Evolutionary conservation across 1,139 yeast genomes (phyloP), one percentile per base, ranked within the genome.

Genomic region (Diutina neorugosa): DNA sequence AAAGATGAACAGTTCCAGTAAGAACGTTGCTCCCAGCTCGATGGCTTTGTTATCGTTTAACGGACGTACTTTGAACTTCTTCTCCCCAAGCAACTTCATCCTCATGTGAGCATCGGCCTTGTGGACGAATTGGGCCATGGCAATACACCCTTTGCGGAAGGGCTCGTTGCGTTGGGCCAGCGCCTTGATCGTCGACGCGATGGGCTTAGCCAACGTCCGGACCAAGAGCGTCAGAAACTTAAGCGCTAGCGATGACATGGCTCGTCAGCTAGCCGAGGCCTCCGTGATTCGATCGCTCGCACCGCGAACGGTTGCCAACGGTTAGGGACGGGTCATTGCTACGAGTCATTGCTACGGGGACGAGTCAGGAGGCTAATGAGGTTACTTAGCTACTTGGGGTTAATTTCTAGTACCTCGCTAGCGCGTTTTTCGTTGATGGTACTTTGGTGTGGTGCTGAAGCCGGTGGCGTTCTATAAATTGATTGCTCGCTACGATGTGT

Each of bases 11-110:
- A 82, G 65, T 64, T 89, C 96, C 44, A 93, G 84, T 7, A 89
- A 68, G 62, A 88, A 81, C 52, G 78, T 84, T 51, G 96, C 95
- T 1, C 96, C 96, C 55, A 76, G 81, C 57, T 89, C 95, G 49
- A 89, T 80, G 48, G 96, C 96, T 62, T 82, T 84, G 23, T 84
- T 82, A 59, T 89, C 96, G 63, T 87, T 89, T 61, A 89, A 74
- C 0, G 96, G 96, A 51, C 96, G 74, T 11, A 88, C 77, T 59
- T 76, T 80, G 56, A 71, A 73, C 52, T 74, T 75, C 48, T 72
- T 70, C 56, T 80, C 83, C 8, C 93, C 88, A 55, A 84, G 67
- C 49, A 88, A 73, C 46, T 80, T 73, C 79, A 81, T 76, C 52
- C 90, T 76, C 57, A 87, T 68, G 51, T 69, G 68, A 53, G 82